A percentile compares a stretch with the other conserved stretches of the same genome.
Conservation (phyloP, 2,329 filamentous ascomycete genomes). For the Beauveria rudraprayagi region DNA sequence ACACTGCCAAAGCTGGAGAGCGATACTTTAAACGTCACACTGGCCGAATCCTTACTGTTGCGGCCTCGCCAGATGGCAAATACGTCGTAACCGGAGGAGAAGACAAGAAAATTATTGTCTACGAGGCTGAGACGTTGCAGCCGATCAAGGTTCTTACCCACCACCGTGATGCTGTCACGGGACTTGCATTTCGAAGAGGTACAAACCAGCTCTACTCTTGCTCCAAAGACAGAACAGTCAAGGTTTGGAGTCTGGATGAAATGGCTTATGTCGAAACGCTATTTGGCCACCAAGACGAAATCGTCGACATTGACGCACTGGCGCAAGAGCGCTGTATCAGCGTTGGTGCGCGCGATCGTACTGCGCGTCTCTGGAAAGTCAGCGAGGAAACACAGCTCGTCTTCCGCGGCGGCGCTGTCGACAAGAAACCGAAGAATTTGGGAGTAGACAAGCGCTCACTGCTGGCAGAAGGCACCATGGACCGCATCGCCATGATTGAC, state of each 20-base stretch:
- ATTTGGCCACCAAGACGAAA: constrained; percentile 90
- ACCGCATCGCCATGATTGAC: constrained; percentile 84
- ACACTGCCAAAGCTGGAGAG: constrained; percentile 52
- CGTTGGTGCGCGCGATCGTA: constrained; percentile 84
- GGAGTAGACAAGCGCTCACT: constrained; percentile 42
- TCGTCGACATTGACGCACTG: constrained; percentile 75
- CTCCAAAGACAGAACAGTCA: constrained; percentile 86
- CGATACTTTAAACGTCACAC: constrained; percentile 68
- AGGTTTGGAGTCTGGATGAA: constrained; percentile 89
- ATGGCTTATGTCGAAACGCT: constrained; percentile 91
- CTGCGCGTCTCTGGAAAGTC: constrained; percentile 91
- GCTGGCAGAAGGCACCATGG: constrained; percentile 77
- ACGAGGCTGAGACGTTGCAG: constrained; percentile 71
- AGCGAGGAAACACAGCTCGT: constrained; percentile 92
- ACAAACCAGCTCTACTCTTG: constrained; percentile 90
- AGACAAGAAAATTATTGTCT: constrained; percentile 79
- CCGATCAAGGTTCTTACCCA: constrained; percentile 81
- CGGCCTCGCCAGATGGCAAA: constrained; percentile 80
- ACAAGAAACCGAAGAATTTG: constrained; percentile 40
- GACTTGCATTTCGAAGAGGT: constrained; percentile 74
- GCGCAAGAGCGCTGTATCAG: constrained; percentile 83
- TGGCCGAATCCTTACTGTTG: constrained; percentile 71
- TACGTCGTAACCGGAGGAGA: constrained; percentile 85
- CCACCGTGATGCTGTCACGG: constrained; percentile 80
- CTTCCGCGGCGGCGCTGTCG: constrained; percentile 73